Conservation (phyloP, 257 asterid species). For the Solanum bulbocastanum region DNA sequence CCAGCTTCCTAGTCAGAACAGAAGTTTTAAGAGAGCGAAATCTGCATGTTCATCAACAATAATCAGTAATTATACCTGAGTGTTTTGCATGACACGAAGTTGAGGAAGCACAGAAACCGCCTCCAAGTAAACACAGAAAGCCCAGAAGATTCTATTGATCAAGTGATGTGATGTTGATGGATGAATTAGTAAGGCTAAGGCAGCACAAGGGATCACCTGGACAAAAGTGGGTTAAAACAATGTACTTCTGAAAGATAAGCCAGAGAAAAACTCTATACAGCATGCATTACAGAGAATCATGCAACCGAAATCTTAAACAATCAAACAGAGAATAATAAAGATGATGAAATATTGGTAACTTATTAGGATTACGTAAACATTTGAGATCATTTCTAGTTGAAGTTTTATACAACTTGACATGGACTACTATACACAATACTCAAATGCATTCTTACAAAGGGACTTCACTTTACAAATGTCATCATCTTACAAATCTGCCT, state of each 20-base stretch:
- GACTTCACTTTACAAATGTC: neutral
- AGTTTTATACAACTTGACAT: neutral
- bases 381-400: neutral
- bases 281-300: neutral
- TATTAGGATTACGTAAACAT: neutral
- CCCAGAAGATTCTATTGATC: slow-evolving; percentile 35
- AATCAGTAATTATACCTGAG: slow-evolving; percentile 20
- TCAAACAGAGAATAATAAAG: neutral
- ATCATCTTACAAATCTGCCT: neutral
- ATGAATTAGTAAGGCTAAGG: slow-evolving; percentile 29
- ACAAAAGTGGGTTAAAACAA: neutral
- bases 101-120: slow-evolving; percentile 47
- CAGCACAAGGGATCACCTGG: slow-evolving; percentile 40
- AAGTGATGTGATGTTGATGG: slow-evolving; percentile 39
- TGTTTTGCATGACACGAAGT: slow-evolving; percentile 40
- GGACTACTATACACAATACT: neutral
- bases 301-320: neutral
- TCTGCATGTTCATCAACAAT: neutral
- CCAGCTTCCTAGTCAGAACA: neutral
- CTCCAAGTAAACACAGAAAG: slow-evolving; percentile 39
- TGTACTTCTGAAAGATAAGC: neutral
- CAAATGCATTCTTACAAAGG: neutral
- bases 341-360: neutral
- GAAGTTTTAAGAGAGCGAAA: neutral
- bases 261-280: neutral